phyloP scores from a whole-genome alignment of 2,329 filamentous ascomycete species.

The Ascochyta clinopodiicola region DNA sequence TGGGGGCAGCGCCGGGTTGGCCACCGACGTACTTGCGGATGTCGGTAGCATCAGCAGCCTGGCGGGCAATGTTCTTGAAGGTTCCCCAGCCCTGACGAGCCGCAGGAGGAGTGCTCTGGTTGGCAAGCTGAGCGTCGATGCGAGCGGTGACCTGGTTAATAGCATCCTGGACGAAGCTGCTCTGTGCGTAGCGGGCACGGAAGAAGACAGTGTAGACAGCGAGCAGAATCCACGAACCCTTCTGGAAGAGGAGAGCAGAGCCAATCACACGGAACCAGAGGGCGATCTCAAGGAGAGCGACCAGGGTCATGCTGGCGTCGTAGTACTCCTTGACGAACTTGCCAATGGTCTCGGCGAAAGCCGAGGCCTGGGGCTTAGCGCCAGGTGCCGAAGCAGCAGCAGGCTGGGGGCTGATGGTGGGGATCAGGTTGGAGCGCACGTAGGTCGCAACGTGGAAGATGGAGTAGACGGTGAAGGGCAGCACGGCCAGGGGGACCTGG shows the following conservation, averaged over 20 bases:
- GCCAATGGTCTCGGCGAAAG: constrained; percentile 82
- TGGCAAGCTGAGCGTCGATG: constrained; percentile 80
- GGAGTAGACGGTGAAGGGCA: constrained; percentile 96
- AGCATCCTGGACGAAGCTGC: constrained; percentile 86
- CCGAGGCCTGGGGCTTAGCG: constrained; percentile 64
- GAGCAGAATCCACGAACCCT: constrained; percentile 88
- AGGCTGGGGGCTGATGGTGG: constrained; percentile 76
- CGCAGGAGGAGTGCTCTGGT: constrained; percentile 83
- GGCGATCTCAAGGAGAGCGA: constrained; percentile 84
- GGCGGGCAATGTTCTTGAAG: constrained; percentile 74
- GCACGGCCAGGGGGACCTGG: constrained; percentile 86
- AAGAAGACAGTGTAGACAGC: constrained; percentile 89
- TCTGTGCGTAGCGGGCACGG: constrained; percentile 87
- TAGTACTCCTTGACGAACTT: constrained; percentile 98
- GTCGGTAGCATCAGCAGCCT: constrained; percentile 82
- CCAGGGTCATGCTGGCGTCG: constrained; percentile 91
- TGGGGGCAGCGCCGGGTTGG: constrained; percentile 60
- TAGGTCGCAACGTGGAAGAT: constrained; percentile 99
- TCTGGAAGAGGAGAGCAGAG: constrained; percentile 85
- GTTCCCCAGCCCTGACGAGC: constrained; percentile 81
- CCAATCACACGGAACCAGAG: constrained; percentile 85
- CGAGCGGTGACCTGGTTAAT: constrained; percentile 75
- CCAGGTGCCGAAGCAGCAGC: constrained; percentile 58
- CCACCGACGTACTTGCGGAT: constrained; percentile 73
- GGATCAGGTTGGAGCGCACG: constrained; percentile 89